Evolutionary conservation across 2,329 filamentous ascomycete species (phyloP), one percentile per base, ranked within the genome.

Genomic region (Aaosphaeria arxii): DNA sequence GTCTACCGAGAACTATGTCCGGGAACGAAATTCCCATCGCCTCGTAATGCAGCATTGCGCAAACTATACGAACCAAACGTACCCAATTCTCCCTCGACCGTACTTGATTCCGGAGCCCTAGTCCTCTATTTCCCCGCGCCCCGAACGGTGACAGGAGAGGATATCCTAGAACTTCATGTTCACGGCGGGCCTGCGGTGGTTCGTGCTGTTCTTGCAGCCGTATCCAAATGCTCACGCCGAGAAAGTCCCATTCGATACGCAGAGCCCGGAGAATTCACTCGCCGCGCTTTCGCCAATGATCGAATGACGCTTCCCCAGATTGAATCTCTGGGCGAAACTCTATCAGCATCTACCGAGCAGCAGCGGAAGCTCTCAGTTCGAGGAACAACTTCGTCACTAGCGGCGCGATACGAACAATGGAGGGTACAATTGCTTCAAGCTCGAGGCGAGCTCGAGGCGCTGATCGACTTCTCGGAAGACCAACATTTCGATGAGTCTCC

Each of bases 391-490:
- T 85, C 86, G 24, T 59, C 77, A 0, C 76, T 96, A 9, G 84
- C 89, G 0, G 77, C 79, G 50, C 84, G 84, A 13, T 99, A 99
- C 67, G 91, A 96, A 57, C 62, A 62, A 7, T 99, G 94, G 94
- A 84, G 92, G 29, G 75, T 82, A 54, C 78, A 84, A 55, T 73
- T 99, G 13, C 76, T 97, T 5, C 79, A 87, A 53, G 91, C 91
- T 7, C 83, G 94, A 2, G 94, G 90, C 7, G 91, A 97, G 72
- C 79, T 99, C 36, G 94, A 99, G 71, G 94, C 94, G 0, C 74
- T 99, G 57, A 97, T 99, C 52, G 94, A 99, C 71, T 99, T 99
- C 67, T 88, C 89, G 1, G 94, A 99, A 68, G 94, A 97, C 62
- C 92, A 99, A 71, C 89, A 97, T 73, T 95, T 99, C 62, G 91